Evolutionary conservation across 192 early-diverging fungal species (phyloP), one percentile per base, ranked within the genome.

Genomic region (Backusella tuberculispora): DNA sequence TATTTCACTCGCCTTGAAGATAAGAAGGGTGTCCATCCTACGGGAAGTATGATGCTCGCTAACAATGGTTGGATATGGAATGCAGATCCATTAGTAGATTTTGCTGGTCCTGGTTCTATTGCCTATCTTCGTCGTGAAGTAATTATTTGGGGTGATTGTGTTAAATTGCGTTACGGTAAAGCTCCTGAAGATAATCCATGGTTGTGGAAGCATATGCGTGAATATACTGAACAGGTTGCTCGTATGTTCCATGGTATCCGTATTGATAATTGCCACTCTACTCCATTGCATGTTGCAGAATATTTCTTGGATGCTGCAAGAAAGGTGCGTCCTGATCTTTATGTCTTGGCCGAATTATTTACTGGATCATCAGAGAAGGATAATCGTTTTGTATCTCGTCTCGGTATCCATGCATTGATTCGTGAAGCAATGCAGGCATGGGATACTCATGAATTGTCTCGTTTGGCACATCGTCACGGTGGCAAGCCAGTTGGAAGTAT

Each of bases 261-360:
- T 37, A 98, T 99, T 67, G 98, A 99, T 84, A 99, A 99, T 79
- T 99, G 98, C 78, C 98, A 99, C 77, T 98, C 95, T 24, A 99
- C 98, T 2, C 98, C 98, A 1, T 88, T 99, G 21, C 94, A 97
- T 78, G 88, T 99, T 3, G 98, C 96, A 0, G 85, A 96, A 66
- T 95, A 98, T 71, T 83, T 99, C 6, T 83, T 99, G 47, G 96
- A 98, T 77, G 88, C 88, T 50, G 98, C 95, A 4, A 90, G 98
- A 40, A 75, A 78, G 21, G 87, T 94, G 19, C 90, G 92, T 13
- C 97, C 96, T 15, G 90, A 99, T 67, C 84, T 99, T 21, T 99
- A 98, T 79, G 96, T 99, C 26, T 90, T 98, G 74, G 98, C 98
- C 0, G 98, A 99, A 83, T 88, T 99, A 41, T 99, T 99, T 74